These are phyloP conservation scores for Hypoxylon lenormandii DNA, from an alignment of 495 filamentous ascomycete genomes.

Conservation along the genomic window DNA sequence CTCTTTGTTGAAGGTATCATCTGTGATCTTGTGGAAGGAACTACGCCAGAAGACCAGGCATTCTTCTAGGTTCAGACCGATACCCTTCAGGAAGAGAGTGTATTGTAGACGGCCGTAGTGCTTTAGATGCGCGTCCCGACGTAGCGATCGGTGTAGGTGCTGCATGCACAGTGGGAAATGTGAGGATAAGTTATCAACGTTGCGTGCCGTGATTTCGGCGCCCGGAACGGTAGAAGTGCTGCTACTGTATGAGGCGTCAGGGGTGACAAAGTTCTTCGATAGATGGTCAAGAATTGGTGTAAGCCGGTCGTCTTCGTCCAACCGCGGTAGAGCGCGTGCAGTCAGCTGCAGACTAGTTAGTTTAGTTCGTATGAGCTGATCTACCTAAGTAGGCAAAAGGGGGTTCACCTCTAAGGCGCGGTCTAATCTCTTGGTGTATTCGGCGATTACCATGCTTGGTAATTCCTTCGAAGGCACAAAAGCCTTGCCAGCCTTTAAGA, in stretches of 20 bases:
- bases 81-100: conserved; percentile 95
- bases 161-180: conserved; percentile 97
- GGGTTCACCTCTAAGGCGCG: conserved; percentile 77
- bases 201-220: conserved; percentile 79
- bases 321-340: conserved; percentile 84
- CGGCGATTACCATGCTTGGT: conserved; percentile 84
- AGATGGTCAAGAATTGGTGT: conserved; percentile 93
- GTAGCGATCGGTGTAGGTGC: conserved; percentile 83
- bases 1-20: conserved; percentile 93
- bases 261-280: conserved; percentile 89
- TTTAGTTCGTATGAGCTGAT: not conserved
- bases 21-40: conserved; percentile 82
- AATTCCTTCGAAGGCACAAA: conserved; percentile 91
- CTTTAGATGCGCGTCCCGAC: conserved; percentile 87
- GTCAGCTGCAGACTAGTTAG: conserved; percentile 71
- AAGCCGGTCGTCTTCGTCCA: conserved; percentile 97
- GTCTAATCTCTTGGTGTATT: conserved; percentile 83
- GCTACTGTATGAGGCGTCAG: conserved; percentile 78
- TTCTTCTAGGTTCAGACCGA: conserved; percentile 90
- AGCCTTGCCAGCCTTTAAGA: conserved; percentile 83
- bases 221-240: conserved; percentile 66
- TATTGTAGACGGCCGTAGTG: conserved; percentile 96
- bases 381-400: conserved; percentile 8
- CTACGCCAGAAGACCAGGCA: conserved; percentile 94
- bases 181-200: conserved; percentile 81